Conservation (phyloP, 108 stramenopile species). For the Mayamaea pseudoterrestris region DNA sequence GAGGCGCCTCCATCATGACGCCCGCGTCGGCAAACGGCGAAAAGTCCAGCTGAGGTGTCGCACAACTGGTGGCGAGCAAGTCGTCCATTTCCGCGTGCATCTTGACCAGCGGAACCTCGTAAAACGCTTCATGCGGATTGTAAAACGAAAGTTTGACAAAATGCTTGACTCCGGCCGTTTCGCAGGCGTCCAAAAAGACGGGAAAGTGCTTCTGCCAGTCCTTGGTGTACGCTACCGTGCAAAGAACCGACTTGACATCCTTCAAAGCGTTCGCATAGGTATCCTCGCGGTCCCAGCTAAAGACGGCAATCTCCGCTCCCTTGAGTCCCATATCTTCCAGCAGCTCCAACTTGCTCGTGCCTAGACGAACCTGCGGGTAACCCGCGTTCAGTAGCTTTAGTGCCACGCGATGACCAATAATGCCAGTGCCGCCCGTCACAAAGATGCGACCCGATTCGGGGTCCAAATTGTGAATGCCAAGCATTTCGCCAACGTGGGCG, state of each 20-base stretch:
- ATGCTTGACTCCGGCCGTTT: constrained; percentile 17
- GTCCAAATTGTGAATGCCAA: constrained; percentile 10
- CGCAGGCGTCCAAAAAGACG: constrained; percentile 21
- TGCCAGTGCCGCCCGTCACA: constrained; percentile 22
- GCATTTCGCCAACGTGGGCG: constrained; percentile 6
- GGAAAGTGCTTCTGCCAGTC: constrained; percentile 25
- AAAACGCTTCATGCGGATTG: constrained; percentile 12
- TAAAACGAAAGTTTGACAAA: constrained; percentile 36
- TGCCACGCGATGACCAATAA: constrained; percentile 21
- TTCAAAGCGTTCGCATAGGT: constrained; percentile 23
- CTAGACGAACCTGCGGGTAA: constrained; percentile 20
- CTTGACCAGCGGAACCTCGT: constrained; percentile 22
- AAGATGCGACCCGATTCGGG: constrained; percentile 14
- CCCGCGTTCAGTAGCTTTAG: constrained; percentile 10
- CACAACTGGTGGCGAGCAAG: constrained; percentile 8
- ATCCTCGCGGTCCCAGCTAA: constrained; percentile 21
- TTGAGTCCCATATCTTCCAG: constrained; percentile 5
- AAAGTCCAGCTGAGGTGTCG: neutral
- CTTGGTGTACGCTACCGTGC: constrained; percentile 12
- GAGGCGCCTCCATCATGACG: neutral
- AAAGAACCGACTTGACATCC: constrained; percentile 27
- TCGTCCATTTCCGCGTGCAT: constrained; percentile 27
- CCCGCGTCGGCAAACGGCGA: neutral
- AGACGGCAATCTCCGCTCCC: constrained; percentile 20
- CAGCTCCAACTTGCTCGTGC: constrained; percentile 6